phyloP scores from a whole-genome alignment of 2,329 filamentous ascomycete genomes.

The Penicillium sp. region DNA sequence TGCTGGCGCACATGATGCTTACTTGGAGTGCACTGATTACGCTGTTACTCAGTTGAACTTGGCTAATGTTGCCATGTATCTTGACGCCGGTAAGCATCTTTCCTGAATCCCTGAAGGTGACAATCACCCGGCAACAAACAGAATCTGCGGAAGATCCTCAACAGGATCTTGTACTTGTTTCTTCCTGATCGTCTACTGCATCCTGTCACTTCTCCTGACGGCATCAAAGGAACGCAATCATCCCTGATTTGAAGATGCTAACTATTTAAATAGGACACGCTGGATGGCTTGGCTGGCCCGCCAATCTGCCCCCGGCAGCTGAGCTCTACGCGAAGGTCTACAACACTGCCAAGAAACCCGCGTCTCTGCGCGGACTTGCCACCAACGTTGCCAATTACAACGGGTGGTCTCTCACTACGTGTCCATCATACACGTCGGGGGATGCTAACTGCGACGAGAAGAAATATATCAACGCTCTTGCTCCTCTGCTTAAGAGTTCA shows the following conservation, averaged over 20 bases:
- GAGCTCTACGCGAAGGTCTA: slow-evolving; percentile 50
- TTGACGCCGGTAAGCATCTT: slow-evolving; percentile 52
- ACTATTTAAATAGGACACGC: slow-evolving; percentile 46
- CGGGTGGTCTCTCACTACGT: slow-evolving; percentile 48
- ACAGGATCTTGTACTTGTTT: no score
- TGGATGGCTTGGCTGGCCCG: slow-evolving; percentile 64
- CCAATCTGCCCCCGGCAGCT: slow-evolving; percentile 55
- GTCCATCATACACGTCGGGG: slow-evolving; percentile 45
- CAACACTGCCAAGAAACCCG: slow-evolving; percentile 47
- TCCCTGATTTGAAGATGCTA: not conserved
- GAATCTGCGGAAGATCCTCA: not conserved
- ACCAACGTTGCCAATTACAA: slow-evolving; percentile 63
- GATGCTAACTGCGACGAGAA: slow-evolving; percentile 55
- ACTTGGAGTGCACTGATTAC: slow-evolving; percentile 57
- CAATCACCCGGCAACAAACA: not conserved
- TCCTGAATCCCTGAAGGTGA: not conserved
- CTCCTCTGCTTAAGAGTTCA: slow-evolving; percentile 46
- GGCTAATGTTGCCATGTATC: slow-evolving; percentile 61
- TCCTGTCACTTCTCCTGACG: not conserved
- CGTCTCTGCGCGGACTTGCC: slow-evolving; percentile 51
- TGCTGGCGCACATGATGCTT: slow-evolving; percentile 53
- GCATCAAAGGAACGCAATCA: not conserved
- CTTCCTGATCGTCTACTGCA: not conserved
- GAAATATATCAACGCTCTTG: slow-evolving; percentile 51
- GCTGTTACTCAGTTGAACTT: slow-evolving; percentile 58